phyloP scores from a whole-genome alignment of 352 stramenopile species.

The Pythium rhizo-oryzae region DNA sequence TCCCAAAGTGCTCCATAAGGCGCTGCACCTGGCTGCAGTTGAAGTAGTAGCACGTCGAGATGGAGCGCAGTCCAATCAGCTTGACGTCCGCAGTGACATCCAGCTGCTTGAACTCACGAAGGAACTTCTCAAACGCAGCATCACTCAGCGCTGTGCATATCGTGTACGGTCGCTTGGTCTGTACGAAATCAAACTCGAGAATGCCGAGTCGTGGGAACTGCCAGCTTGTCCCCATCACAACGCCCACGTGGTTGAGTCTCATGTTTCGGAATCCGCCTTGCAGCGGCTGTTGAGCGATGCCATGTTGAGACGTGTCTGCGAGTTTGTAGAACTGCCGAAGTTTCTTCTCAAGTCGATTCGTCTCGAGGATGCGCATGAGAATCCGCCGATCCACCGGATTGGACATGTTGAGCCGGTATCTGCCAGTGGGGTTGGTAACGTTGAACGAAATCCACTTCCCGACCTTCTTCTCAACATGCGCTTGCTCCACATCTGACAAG shows the following conservation, averaged over 20 bases:
- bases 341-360: constrained; percentile 60
- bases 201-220: constrained; percentile 66
- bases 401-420: constrained; percentile 70
- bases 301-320: constrained; percentile 64
- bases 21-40: constrained; percentile 67
- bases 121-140: constrained; percentile 67
- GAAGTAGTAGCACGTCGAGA: constrained; percentile 77
- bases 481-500: constrained; percentile 70
- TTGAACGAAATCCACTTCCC: constrained; percentile 85
- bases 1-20: constrained; percentile 80
- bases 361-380: constrained; percentile 68
- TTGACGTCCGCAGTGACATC: constrained; percentile 65
- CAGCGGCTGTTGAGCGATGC: constrained; percentile 39
- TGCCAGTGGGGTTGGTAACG: constrained; percentile 63
- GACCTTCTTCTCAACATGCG: constrained; percentile 67
- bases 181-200: constrained; percentile 78
- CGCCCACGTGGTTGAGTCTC: constrained; percentile 56
- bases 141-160: constrained; percentile 68
- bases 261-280: constrained; percentile 63
- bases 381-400: constrained; percentile 75
- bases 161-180: constrained; percentile 53
- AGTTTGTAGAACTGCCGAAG: constrained; percentile 60
- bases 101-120: constrained; percentile 81
- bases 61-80: constrained; percentile 63
- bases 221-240: constrained; percentile 55